A percentile compares a stretch with the other conserved stretches of the same genome.
Conservation (phyloP, 306 rosid genomes). For the Cicer pinnatifidum region DNA sequence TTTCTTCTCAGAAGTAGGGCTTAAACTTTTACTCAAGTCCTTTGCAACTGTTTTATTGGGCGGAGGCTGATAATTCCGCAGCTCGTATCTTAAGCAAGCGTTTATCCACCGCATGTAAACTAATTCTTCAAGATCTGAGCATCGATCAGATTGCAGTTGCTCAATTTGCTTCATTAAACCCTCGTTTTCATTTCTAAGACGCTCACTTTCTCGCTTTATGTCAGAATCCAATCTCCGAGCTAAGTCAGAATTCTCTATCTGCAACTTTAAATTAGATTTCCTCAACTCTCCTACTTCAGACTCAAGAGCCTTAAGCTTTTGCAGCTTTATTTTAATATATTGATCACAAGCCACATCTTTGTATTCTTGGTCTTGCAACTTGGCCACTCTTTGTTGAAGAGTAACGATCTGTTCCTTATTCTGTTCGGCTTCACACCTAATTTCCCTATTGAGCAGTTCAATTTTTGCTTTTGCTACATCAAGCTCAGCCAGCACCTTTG, state of each 20-base stretch:
- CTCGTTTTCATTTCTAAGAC: conserved; percentile 58
- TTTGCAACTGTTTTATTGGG: conserved; percentile 74
- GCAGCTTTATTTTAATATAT: conserved; percentile 54
- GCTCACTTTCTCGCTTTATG: conserved; percentile 52
- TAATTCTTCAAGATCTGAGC: conserved; percentile 80
- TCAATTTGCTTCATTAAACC: conserved; percentile 60
- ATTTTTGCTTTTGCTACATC: conserved; percentile 62
- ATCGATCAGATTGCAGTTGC: conserved; percentile 65
- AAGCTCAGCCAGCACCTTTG: conserved; percentile 63
- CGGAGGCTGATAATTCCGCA: conserved; percentile 68
- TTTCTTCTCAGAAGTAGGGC: conserved; percentile 77
- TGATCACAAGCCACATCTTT: conserved; percentile 46
- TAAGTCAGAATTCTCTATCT: conserved; percentile 66
- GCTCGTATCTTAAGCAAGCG: conserved; percentile 82
- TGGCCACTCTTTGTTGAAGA: conserved; percentile 63
- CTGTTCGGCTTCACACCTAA: conserved; percentile 62
- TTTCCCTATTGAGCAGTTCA: conserved; percentile 60
- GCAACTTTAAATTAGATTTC: conserved; percentile 59
- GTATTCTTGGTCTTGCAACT: conserved; percentile 62
- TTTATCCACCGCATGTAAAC: conserved; percentile 86
- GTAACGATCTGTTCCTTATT: conserved; percentile 59
- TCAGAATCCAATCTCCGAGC: conserved; percentile 68
- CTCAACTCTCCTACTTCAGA: conserved; percentile 61
- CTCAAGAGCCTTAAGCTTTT: conserved; percentile 61
- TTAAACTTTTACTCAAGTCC: conserved; percentile 73